Conservation (phyloP, 1,139 yeast genomes). For the Candida smagusa region DNA sequence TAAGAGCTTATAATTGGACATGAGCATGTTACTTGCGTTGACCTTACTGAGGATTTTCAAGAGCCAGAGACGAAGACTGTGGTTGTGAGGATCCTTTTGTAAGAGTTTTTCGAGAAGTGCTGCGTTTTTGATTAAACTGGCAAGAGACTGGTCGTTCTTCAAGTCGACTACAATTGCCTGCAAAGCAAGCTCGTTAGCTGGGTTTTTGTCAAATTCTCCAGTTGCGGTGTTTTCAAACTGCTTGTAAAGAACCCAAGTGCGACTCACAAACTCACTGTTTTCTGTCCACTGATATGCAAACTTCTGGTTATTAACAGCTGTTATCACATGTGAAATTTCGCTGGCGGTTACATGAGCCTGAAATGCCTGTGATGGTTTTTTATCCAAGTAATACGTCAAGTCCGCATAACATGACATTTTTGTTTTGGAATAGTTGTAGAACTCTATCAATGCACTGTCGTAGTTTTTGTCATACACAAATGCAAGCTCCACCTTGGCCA, state of each 20-base stretch:
- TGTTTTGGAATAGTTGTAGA: slow-evolving; percentile 40
- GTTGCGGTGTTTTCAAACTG: slow-evolving; percentile 17
- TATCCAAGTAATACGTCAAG: slow-evolving; percentile 30
- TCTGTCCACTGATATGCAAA: slow-evolving; percentile 27
- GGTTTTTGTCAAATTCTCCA: slow-evolving; percentile 56
- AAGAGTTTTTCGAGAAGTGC: slow-evolving; percentile 46
- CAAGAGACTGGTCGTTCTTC: slow-evolving; percentile 7
- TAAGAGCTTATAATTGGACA: slow-evolving; percentile 48
- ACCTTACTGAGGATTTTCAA: slow-evolving; percentile 59
- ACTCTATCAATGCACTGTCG: slow-evolving; percentile 29
- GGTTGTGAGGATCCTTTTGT: slow-evolving; percentile 58
- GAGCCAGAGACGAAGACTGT: slow-evolving; percentile 67
- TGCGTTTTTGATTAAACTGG: slow-evolving; percentile 28
- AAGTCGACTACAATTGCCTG: slow-evolving; percentile 33
- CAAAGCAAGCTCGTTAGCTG: slow-evolving; percentile 63
- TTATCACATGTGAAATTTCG: slow-evolving; percentile 29
- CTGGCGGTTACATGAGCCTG: slow-evolving; percentile 10
- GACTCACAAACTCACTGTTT: slow-evolving; percentile 15
- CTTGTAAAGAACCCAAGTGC: slow-evolving; percentile 35
- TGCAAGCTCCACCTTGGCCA: slow-evolving; percentile 53
- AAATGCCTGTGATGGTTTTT: slow-evolving; percentile 11
- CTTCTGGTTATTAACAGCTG: slow-evolving; percentile 50
- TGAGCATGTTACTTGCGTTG: slow-evolving; percentile 53
- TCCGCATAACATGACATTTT: slow-evolving; percentile 66
- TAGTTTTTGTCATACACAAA: slow-evolving; percentile 16